Base-by-base conservation (phyloP, 441 rosid genomes). In the Euphorbia celastroides region DNA sequence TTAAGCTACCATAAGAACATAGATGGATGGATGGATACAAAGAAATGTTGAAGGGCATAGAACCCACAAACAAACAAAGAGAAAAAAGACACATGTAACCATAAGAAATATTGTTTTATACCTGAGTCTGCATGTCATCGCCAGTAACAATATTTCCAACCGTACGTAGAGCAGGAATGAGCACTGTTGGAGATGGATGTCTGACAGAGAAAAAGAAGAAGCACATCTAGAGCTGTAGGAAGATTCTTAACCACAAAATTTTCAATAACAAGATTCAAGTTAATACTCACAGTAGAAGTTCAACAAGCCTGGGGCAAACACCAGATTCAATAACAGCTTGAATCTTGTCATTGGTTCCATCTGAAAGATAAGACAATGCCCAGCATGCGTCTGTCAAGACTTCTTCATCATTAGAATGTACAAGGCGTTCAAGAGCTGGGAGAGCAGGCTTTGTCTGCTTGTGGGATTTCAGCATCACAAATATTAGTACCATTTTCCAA, bases 81-180 rank as follows among this genome's bases (percentile, higher is more conserved):
- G 20, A 68, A 9, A 10, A 50, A 30, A 34, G n/a, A n/a, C 6
- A 51, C 59, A 20, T 12, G 22, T 8, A 32, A 1, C 6, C 46
- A 10, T 22, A 22, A 14, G 42, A 3, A 26, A 16, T 5, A 14
- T 9, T 36, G 23, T 12, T 42, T n/a, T 14, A 31, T 75, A 70
- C 78, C 93, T 90, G 93, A 46, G 96, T 88, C 70, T 90, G 93
- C 71, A 74, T 27, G 76, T 88, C 97, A 74, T 90, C 96, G 42
- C 97, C 92, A n/a, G 91, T 90, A 28, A 90, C 97, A 44, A 90
- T 86, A 74, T 90, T 86, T 52, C 95, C 93, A 66, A 88, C 84
- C 0, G 88, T 75, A 36, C 96, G 90, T 62, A 90, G 86, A 30
- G 97, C 92, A 63, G 97, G 96, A 73, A 87, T 84, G 42, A 88